Percentiles rank a stretch among this genome's conserved stretches.
Conservation (phyloP, 805 yeast species). For the Barnettozyma sucrosica region DNA sequence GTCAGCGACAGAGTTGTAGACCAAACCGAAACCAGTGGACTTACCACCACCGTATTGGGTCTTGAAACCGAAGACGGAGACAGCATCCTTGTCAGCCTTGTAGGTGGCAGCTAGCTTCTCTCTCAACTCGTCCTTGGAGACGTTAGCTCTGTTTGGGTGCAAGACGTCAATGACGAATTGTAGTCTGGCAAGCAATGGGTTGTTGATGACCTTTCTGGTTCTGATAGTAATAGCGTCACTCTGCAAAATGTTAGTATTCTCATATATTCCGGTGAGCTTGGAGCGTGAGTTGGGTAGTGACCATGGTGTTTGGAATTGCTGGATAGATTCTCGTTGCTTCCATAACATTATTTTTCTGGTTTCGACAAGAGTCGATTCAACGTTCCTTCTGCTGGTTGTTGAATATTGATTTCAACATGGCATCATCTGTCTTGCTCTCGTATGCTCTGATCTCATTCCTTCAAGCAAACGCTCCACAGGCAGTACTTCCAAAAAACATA, state of each 20-base stretch:
- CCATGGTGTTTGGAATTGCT: neutral
- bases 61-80: conserved; percentile 98
- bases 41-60: conserved; percentile 99
- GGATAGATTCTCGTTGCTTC: neutral
- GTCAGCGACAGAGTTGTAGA: conserved; percentile 96
- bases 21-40: conserved; percentile 98
- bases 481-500: conserved; percentile 6
- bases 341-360: neutral
- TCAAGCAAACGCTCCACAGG: neutral
- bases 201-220: conserved; percentile 97
- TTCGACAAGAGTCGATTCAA: neutral
- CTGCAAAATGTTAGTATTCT: conserved; percentile 35
- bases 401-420: neutral
- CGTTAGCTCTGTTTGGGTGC: conserved; percentile 99
- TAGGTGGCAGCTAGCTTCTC: conserved; percentile 83
- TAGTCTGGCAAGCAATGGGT: conserved; percentile 99
- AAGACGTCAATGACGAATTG: conserved; percentile 99
- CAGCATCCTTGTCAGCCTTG: conserved; percentile 90
- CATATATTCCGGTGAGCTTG: too few species aligned
- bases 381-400: neutral
- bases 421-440: neutral
- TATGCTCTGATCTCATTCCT: neutral
- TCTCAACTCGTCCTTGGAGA: conserved; percentile 98
- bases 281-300: neutral
- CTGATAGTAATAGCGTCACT: conserved; percentile 99